A percentile compares a stretch with the other conserved stretches of the same genome.
These are phyloP conservation scores for Davidsoniella neocaledoniae DNA, from an alignment of 2,329 filamentous ascomycete genomes.

Conservation along the genomic window DNA sequence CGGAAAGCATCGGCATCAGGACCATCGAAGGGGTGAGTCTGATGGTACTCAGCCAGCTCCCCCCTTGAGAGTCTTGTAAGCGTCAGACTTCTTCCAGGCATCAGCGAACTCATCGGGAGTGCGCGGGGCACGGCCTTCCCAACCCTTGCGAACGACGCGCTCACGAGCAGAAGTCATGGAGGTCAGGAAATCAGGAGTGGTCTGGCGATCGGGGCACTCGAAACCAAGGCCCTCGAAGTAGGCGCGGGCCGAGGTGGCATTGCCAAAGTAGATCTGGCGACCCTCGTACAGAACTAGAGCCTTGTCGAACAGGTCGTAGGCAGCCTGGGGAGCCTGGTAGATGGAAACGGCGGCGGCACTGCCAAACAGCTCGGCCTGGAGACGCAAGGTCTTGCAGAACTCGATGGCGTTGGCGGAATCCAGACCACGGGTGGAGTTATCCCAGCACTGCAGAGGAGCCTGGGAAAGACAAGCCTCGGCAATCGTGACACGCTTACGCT, in stretches of 20 bases:
- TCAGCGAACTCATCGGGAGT: conserved; percentile 45
- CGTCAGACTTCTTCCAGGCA: conserved; percentile 38
- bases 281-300: conserved; percentile 60
- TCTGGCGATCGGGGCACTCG: conserved; percentile 47
- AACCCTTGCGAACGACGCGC: conserved; percentile 37
- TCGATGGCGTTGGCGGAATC: conserved; percentile 62
- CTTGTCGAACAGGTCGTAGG: conserved; percentile 63
- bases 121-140: conserved; percentile 37
- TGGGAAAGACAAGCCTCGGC: conserved; percentile 42
- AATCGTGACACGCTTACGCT: conserved; percentile 51
- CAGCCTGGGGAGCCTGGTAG: conserved; percentile 55
- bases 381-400: conserved; percentile 53
- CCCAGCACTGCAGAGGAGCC: conserved; percentile 47
- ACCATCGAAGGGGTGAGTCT: conserved; percentile 34
- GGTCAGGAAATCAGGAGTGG: conserved; percentile 55
- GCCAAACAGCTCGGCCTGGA: conserved; percentile 49
- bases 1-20: conserved; percentile 41
- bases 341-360: conserved; percentile 54
- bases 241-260: conserved; percentile 36
- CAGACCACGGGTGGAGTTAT: conserved; percentile 58
- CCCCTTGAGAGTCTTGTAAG: conserved; percentile 27
- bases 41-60: conserved; percentile 36
- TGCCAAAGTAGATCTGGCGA: conserved; percentile 60
- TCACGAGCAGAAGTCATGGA: conserved; percentile 47
- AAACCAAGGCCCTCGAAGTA: conserved; percentile 55